These are phyloP conservation scores for Globisporangium cylindrosporum DNA, from an alignment of 352 stramenopile genomes.

Conservation along the genomic window DNA sequence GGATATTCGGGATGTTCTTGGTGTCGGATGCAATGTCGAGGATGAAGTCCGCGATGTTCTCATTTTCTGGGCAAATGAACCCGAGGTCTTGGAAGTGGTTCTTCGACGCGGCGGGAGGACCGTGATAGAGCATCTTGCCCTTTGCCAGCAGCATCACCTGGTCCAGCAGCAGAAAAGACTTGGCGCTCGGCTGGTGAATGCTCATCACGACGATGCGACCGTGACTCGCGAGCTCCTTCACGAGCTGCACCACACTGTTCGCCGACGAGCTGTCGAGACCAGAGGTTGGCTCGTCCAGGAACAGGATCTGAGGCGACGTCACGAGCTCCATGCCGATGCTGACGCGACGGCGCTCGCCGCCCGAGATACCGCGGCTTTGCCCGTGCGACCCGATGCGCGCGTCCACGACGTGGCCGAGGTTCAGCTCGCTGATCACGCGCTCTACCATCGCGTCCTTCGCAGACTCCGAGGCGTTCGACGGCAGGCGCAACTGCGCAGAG, in stretches of 20 bases:
- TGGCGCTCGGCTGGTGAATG: slow-evolving; percentile 89
- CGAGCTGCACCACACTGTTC: slow-evolving; percentile 87
- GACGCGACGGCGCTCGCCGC: slow-evolving; percentile 91
- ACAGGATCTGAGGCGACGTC: slow-evolving; percentile 81
- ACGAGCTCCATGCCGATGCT: slow-evolving; percentile 94
- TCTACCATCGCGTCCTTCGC: slow-evolving; percentile 70
- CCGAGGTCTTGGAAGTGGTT: slow-evolving; percentile 60
- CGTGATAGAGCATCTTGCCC: slow-evolving; percentile 66
- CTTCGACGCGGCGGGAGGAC: slow-evolving; percentile 44
- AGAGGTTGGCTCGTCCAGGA: slow-evolving; percentile 91
- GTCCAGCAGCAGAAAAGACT: slow-evolving; percentile 90
- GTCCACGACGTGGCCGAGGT: slow-evolving; percentile 63
- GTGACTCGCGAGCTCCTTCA: slow-evolving; percentile 81
- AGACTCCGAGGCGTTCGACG: slow-evolving; percentile 37
- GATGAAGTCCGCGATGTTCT: slow-evolving; percentile 84
- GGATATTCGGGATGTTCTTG: slow-evolving; percentile 61
- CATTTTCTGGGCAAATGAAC: slow-evolving; percentile 67
- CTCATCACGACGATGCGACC: slow-evolving; percentile 82
- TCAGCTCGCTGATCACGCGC: slow-evolving; percentile 66
- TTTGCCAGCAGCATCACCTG: slow-evolving; percentile 88
- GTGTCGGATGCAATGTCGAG: slow-evolving; percentile 67
- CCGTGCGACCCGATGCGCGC: slow-evolving; percentile 49
- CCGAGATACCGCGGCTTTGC: slow-evolving; percentile 86
- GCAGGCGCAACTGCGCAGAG: slow-evolving; percentile 74
- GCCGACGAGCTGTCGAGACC: slow-evolving; percentile 91